phyloP scores from a whole-genome alignment of 1,284 basidiomycete genomes.

The Xerocomus minutiporus region DNA sequence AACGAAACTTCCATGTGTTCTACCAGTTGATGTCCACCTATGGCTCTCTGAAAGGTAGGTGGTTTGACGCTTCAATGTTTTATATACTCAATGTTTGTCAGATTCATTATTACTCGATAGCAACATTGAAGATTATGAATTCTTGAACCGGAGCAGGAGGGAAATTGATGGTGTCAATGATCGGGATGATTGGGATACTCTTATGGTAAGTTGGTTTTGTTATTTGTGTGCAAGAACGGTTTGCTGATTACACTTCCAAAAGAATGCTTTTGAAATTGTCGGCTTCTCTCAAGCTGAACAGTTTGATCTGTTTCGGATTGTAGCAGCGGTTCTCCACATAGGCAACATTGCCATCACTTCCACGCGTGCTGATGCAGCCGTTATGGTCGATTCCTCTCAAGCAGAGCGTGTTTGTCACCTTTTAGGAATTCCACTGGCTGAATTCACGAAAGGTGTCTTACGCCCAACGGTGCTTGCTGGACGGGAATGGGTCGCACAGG shows the following conservation, averaged over 20 bases:
- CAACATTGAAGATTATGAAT: conserved; percentile 81
- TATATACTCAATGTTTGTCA: conserved; percentile 29
- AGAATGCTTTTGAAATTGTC: conserved; percentile 81
- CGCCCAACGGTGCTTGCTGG: conserved; percentile 91
- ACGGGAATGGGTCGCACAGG: conserved; percentile 95
- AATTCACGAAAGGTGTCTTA: conserved; percentile 86
- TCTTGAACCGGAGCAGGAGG: conserved; percentile 83
- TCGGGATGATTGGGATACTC: conserved; percentile 77
- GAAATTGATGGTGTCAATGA: conserved; percentile 97
- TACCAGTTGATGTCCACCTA: conserved; percentile 83
- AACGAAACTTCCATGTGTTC: conserved; percentile 96
- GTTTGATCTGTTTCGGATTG: conserved; percentile 89
- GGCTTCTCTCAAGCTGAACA: conserved; percentile 86
- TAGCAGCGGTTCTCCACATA: conserved; percentile 92
- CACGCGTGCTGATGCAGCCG: conserved; percentile 84
- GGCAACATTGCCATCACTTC: conserved; percentile 88
- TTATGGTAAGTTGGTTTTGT: conserved; percentile 52
- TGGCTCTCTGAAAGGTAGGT: conserved; percentile 58
- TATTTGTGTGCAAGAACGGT: not conserved
- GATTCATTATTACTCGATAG: conserved; percentile 77
- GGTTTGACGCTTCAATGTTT: not conserved
- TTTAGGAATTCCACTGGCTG: conserved; percentile 85
- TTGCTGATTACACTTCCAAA: conserved; percentile 11
- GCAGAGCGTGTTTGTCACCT: conserved; percentile 92
- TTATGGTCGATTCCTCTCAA: conserved; percentile 76